Evolutionary conservation across 768 basidiomycete genomes (phyloP), one percentile per base, ranked within the genome.

Genomic region (Tylopilus cervinicoccineus): DNA sequence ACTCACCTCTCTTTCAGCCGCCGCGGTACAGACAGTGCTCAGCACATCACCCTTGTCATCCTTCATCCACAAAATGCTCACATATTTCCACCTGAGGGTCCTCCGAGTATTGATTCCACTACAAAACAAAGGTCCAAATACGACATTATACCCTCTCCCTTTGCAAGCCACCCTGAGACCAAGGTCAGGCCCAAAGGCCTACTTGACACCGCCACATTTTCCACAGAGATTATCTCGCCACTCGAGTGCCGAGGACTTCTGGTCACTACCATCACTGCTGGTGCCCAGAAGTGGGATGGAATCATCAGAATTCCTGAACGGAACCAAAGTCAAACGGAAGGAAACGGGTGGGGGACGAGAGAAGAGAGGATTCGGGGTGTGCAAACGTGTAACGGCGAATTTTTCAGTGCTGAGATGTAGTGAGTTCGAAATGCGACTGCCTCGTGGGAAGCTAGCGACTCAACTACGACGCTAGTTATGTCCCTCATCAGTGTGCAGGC

Each of bases 251-350:
- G 69, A 1, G 81, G 79, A 1, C 58, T 84, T 5, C 53, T 80
- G 17, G 75, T 71, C 1, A 67, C 69, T 3, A 61, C 69, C 1
- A 54, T 76, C 17, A 32, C 60, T 2, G 46, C 37, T 2, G 69
- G 69, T 6, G 36, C 59, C 1, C 64, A 58, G 6, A 70, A 67
- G 46, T 85, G 81, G 80, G 63, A 72, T 23, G 83, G 84, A 13
- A 54, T 85, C 6, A 60, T 77, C 6, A 69, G 77, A 9, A 43
- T 82, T 34, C 82, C 82, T 2, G 59, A 65, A 38, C 57, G 58
- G 37, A 51, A 48, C 23, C 31, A 46, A 17, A 48, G 54, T 19
- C 59, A 26, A 19, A 17, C 28, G 4, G 48, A 44, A 17, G 51
- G 29, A 8, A 51, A 52, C 23, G 62, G 37, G 7, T 71, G 70